phyloP scores from a whole-genome alignment of 371 early-diverging fungal genomes.

The Apophysomyces sp. region DNA sequence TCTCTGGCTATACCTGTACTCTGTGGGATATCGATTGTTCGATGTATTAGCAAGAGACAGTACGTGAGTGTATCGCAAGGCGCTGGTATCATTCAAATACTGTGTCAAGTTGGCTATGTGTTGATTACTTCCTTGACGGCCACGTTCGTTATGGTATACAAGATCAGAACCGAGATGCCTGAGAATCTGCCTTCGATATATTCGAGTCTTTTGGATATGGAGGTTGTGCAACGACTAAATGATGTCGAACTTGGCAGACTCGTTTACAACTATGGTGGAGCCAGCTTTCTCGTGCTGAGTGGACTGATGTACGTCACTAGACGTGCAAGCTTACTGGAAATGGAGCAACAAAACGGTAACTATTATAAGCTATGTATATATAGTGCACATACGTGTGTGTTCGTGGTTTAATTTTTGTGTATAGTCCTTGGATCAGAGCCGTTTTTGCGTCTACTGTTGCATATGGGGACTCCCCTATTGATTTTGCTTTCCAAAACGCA shows the following conservation, averaged over 20 bases:
- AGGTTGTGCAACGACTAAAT: conserved; percentile 23
- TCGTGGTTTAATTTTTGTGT: not conserved
- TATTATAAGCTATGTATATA: not conserved
- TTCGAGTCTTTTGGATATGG: conserved; percentile 11
- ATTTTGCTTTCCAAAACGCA: conserved; percentile 62
- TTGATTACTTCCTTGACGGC: conserved; percentile 16
- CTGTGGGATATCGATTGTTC: not conserved
- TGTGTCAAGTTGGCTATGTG: conserved; percentile 13
- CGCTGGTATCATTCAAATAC: conserved; percentile 20
- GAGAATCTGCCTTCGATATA: conserved; percentile 18
- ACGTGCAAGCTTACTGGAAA: conserved; percentile 21
- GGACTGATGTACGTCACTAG: conserved; percentile 32
- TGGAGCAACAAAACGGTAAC: conserved; percentile 10
- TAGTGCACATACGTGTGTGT: too few relatives aligned
- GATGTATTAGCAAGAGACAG: not conserved
- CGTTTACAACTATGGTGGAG: conserved; percentile 37
- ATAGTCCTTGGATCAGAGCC: not conserved
- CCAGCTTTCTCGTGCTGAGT: conserved; percentile 28
- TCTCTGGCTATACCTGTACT: conserved; percentile 1
- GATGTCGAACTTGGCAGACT: conserved; percentile 36
- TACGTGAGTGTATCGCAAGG: conserved; percentile 20
- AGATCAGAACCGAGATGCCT: conserved; percentile 21
- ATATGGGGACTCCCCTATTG: conserved; percentile 46
- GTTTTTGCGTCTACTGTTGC: conserved; percentile 28
- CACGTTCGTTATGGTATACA: conserved; percentile 29